Evolutionary conservation across 2,329 filamentous ascomycete species (phyloP), one percentile per base, ranked within the genome.

Genomic region (Alternaria viburni): DNA sequence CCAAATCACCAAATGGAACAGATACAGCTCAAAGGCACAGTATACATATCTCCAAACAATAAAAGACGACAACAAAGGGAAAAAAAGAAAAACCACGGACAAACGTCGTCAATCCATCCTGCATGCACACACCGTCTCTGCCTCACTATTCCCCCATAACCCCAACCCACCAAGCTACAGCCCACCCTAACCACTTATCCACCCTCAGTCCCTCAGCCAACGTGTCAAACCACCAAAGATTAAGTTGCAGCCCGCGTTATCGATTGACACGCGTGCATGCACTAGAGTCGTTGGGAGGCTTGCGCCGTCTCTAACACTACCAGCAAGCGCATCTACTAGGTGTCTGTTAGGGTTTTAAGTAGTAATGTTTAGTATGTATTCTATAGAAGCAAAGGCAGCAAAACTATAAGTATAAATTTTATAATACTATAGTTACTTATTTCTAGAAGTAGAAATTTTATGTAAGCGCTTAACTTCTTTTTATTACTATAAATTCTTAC

Each of bases 231-330:
- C 8, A 52, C 21, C 8, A 25, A 41, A 52, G 49, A 52, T 25
- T 41, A 52, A 36, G 49, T 52, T 52, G 17, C 30, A 52, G 30
- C 19, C 30, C 28, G 49, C 49, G 30, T 41, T 52, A 41, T 52
- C 49, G 30, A 52, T 52, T 36, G 49, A 52, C 49, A 52, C 49
- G 49, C 49, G 23, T 52, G 49, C 49, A 52, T 52, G 36, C 9
- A 52, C 49, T 52, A 52, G 28, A 21, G 32, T 52, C 13, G 49
- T 52, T 41, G 30, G 49, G 19, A 52, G 13, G 19, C 21, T 41
- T 52, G 49, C 28, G 49, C 49, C 49, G 49, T 36, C 30, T 52
- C 17, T 15, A 1, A 36, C 28, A 52, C 49, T 41, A 36, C 36
- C 9, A 15, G 3, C 49, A 52, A 52, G 49, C 28, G 17, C n/a